These are phyloP conservation scores for Moesziomyces sp. DNA, from an alignment of 1,284 basidiomycete genomes.

Conservation along the genomic window DNA sequence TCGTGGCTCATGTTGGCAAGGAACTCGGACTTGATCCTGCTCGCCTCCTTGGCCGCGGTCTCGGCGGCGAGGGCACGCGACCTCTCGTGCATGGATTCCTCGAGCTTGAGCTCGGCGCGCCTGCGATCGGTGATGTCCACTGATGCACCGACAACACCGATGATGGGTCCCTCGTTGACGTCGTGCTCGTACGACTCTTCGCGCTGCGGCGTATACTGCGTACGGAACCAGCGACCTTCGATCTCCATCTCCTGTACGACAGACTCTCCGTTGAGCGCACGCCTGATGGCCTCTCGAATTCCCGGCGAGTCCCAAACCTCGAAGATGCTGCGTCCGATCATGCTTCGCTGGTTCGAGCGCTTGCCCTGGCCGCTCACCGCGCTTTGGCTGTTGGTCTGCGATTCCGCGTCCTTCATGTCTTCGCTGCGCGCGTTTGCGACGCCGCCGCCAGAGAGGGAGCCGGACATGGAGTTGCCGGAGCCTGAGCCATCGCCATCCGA, in stretches of 20 bases:
- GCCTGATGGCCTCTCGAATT: slow-evolving; percentile 52
- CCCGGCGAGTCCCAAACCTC: slow-evolving; percentile 57
- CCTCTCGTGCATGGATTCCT: slow-evolving; percentile 64
- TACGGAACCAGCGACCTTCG: slow-evolving; percentile 63
- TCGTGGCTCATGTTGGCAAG: slow-evolving; percentile 70
- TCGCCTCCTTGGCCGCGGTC: slow-evolving; percentile 70
- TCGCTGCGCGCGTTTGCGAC: slow-evolving; percentile 28
- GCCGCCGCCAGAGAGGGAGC: slow-evolving; percentile 23
- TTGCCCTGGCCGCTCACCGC: slow-evolving; percentile 40
- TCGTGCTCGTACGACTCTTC: slow-evolving; percentile 46
- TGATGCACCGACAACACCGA: slow-evolving; percentile 68
- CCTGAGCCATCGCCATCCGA: slow-evolving; percentile 46
- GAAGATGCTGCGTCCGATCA: slow-evolving; percentile 60
- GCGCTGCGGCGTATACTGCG: slow-evolving; percentile 59
- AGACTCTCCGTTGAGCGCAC: slow-evolving; percentile 55
- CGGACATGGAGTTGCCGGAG: slow-evolving; percentile 40
- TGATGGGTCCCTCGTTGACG: slow-evolving; percentile 48
- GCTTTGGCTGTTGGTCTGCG: slow-evolving; percentile 52
- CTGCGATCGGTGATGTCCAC: slow-evolving; percentile 68
- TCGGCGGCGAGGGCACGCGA: slow-evolving; percentile 66
- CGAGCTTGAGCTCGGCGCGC: slow-evolving; percentile 62
- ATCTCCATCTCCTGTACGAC: slow-evolving; percentile 63
- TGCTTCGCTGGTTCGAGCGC: slow-evolving; percentile 35
- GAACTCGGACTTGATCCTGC: slow-evolving; percentile 70
- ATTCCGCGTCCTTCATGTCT: slow-evolving; percentile 41